Evolutionary conservation across 1,284 basidiomycete species (phyloP).

Genomic region (Apiotrichum gracile): DNA sequence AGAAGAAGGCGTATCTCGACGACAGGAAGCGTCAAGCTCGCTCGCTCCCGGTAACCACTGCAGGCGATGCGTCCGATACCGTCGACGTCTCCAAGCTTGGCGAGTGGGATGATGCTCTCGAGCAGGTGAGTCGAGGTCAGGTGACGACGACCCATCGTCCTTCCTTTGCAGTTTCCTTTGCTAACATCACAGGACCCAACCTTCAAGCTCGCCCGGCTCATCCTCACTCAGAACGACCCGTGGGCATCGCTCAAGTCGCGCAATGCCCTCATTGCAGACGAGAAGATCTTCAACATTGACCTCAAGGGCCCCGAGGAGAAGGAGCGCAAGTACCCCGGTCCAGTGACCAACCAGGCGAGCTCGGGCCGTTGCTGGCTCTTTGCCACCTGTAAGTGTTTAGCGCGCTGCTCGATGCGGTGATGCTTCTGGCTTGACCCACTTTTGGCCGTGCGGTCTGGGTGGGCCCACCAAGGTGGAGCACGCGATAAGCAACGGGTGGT

Average conservation of each 20-base stretch:
- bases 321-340: slow-evolving; percentile 51
- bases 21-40: background rate
- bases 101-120: slow-evolving; percentile 60
- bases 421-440: too few relatives aligned
- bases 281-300: slow-evolving; percentile 77
- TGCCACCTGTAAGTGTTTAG: slow-evolving; percentile 59
- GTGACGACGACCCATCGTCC: too few relatives aligned
- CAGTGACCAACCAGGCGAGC: slow-evolving; percentile 80
- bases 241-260: slow-evolving; percentile 62
- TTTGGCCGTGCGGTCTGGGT: too few relatives aligned
- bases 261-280: slow-evolving; percentile 58
- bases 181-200: slow-evolving; percentile 58
- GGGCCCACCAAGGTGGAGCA: too few relatives aligned
- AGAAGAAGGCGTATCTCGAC: slow-evolving; percentile 8
- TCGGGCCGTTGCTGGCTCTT: slow-evolving; percentile 91
- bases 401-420: background rate
- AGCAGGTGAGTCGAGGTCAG: slow-evolving; percentile 44
- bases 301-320: slow-evolving; percentile 52
- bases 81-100: slow-evolving; percentile 57
- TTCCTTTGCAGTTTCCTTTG: too few relatives aligned
- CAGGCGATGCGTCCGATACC: slow-evolving; percentile 1
- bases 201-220: slow-evolving; percentile 68
- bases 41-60: background rate
- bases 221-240: slow-evolving; percentile 71
- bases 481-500: too few relatives aligned